Conservation (phyloP, 2,329 filamentous ascomycete genomes). For the Xylariaceae sp. region DNA sequence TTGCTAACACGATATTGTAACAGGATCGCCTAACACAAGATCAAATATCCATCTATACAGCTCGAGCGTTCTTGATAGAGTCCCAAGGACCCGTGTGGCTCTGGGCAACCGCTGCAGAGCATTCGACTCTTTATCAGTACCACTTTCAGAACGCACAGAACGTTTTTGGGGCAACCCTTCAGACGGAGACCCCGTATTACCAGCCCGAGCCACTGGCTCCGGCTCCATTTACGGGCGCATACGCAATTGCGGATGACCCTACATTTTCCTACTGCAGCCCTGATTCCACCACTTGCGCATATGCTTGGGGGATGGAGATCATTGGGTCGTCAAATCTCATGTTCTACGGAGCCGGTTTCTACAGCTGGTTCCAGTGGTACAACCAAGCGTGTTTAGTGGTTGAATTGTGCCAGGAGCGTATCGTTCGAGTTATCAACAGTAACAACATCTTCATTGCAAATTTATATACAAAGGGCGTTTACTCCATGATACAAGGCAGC, state of each 20-base stretch:
- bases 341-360: slow-evolving; percentile 5
- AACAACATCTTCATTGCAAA: too few species aligned
- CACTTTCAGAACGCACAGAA: background rate
- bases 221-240: background rate
- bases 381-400: slow-evolving; percentile 4
- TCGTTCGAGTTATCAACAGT: too few species aligned
- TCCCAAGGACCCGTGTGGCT: background rate
- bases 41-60: slow-evolving; percentile 31
- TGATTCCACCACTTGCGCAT: slow-evolving; percentile 13
- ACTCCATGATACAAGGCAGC: too few species aligned
- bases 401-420: too few species aligned
- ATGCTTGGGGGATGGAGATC: slow-evolving; percentile 5
- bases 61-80: background rate
- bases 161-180: background rate
- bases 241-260: background rate
- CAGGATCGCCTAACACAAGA: too few species aligned
- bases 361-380: slow-evolving; percentile 8
- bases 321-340: background rate
- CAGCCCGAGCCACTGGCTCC: background rate
- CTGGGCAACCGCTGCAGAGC: background rate
- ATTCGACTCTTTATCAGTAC: slow-evolving; percentile 1
- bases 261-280: background rate
- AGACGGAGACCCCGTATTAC: background rate
- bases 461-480: too few species aligned
- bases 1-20: slow-evolving; percentile 33